phyloP scores from a whole-genome alignment of 495 filamentous ascomycete genomes.

The Talaromyces thailandensis region DNA sequence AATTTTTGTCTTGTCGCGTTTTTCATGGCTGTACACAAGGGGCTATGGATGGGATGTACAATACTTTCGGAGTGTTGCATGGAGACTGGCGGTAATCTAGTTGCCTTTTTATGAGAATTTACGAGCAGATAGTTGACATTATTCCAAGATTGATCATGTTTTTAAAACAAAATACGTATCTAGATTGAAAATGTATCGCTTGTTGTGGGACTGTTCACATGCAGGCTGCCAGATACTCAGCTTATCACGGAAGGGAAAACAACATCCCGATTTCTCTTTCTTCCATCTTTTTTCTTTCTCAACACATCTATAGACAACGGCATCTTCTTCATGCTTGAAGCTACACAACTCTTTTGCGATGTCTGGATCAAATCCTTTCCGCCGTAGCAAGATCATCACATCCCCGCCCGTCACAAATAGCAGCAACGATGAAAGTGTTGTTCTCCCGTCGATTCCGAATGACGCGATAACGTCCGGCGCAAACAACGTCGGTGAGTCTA shows the following conservation, averaged over 20 bases:
- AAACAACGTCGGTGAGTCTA: background rate
- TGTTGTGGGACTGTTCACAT: background rate
- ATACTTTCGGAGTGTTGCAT: background rate
- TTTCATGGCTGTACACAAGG: background rate
- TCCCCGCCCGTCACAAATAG: background rate
- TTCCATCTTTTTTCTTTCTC: constrained; percentile 10
- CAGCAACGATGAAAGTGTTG: constrained; percentile 20
- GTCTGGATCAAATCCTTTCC: constrained; percentile 52
- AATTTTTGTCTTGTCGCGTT: background rate
- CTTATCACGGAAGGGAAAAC: background rate
- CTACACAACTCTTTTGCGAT: constrained; percentile 23
- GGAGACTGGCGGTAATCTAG: background rate
- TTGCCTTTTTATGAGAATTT: background rate
- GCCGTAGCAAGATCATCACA: constrained; percentile 26
- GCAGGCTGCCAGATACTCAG: constrained; percentile 1
- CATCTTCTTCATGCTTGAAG: constrained; percentile 4
- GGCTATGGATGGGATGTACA: background rate
- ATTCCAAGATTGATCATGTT: background rate
- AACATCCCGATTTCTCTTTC: constrained; percentile 8
- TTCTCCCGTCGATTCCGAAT: constrained; percentile 14
- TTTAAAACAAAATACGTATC: background rate
- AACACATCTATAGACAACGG: too few species aligned
- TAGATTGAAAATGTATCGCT: background rate
- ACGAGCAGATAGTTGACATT: background rate
- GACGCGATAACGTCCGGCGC: background rate